phyloP scores from a whole-genome alignment of 164 flowering plant species.

The Aristolochia contorta region DNA sequence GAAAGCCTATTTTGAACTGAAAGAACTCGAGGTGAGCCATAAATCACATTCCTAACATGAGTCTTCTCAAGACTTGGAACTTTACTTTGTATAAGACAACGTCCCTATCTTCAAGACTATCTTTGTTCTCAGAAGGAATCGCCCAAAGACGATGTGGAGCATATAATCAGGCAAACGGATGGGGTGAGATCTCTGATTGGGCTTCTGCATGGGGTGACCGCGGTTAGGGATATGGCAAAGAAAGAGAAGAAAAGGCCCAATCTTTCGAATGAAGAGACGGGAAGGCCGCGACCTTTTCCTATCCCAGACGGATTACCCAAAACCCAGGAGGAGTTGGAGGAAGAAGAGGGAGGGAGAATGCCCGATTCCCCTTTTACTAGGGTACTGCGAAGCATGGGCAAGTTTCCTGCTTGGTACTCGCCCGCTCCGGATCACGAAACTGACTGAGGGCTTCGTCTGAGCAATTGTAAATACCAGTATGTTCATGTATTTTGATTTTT shows the following conservation, averaged over 20 bases:
- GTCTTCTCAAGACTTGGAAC: background rate
- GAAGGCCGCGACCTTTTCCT: constrained; percentile 19
- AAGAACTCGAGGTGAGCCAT: constrained; percentile 66
- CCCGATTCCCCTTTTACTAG: constrained; percentile 77
- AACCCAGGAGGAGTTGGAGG: constrained; percentile 54
- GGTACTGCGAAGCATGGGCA: constrained; percentile 58
- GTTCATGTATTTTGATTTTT: background rate
- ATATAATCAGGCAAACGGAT: constrained; percentile 40
- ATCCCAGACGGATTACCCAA: constrained; percentile 85
- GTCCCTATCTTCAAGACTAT: background rate
- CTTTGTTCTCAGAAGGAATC: constrained; percentile 32
- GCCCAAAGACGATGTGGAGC: constrained; percentile 60
- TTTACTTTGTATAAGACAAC: no score
- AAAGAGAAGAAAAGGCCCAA: constrained; percentile 13
- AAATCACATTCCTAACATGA: background rate
- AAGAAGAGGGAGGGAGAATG: constrained; percentile 71
- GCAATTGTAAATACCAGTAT: background rate
- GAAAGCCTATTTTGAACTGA: constrained; percentile 77
- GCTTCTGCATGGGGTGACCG: constrained; percentile 46
- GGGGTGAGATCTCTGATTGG: constrained; percentile 60
- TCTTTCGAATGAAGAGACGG: constrained; percentile 7
- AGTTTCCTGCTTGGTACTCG: constrained; percentile 67
- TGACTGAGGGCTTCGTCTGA: constrained; percentile 23
- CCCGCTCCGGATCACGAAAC: constrained; percentile 77
- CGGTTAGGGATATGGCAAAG: constrained; percentile 17